Conservation (phyloP, 148 eudicot species). For the Chenopodium berlandieri region DNA sequence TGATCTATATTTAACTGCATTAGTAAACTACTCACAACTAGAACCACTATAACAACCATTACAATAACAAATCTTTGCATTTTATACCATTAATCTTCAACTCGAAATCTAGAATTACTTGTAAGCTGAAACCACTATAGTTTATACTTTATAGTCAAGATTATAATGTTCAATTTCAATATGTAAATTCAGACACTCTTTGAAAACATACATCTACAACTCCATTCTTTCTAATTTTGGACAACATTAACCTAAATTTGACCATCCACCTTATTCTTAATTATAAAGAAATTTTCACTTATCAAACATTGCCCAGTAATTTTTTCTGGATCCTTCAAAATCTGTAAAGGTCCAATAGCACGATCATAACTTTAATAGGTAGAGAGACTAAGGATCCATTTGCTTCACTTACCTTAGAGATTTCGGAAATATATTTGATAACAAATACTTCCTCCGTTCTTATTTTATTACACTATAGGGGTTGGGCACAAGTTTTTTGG, state of each 20-base stretch:
- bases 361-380: neutral
- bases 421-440: no score
- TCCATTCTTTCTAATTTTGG: no score
- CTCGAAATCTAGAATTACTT: neutral
- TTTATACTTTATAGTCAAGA: neutral
- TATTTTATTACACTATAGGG: no score
- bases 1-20: slow-evolving; percentile 58
- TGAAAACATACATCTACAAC: no score
- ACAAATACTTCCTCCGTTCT: no score
- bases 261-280: no score
- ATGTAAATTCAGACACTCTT: no score
- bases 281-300: no score
- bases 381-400: neutral
- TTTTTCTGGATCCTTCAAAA: neutral
- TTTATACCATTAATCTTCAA: neutral
- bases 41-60: slow-evolving; percentile 1
- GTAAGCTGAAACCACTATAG: no score
- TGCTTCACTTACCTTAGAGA: neutral
- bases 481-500: no score
- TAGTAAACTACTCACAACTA: slow-evolving; percentile 33
- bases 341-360: neutral
- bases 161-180: neutral
- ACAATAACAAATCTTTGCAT: neutral
- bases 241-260: no score
- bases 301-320: no score